Conservation (phyloP, 768 basidiomycete species). For the Boletus speciosus region DNA sequence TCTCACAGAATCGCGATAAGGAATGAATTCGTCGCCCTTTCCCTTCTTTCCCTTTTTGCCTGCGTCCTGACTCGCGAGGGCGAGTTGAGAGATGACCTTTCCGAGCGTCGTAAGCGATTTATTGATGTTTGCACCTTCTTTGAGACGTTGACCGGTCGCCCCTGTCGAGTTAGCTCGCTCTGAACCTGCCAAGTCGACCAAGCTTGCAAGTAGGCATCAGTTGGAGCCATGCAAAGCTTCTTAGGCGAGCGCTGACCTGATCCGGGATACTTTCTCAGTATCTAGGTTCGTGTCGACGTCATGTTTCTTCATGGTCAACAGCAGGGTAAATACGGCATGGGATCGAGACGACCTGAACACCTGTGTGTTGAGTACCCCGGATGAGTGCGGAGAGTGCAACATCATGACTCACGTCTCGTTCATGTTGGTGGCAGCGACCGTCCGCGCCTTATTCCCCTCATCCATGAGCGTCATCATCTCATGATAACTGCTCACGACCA, state of each 20-base stretch:
- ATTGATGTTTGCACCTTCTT: conserved; percentile 99
- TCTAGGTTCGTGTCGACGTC: conserved; percentile 83
- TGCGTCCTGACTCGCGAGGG: conserved; percentile 51
- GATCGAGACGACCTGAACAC: conserved; percentile 81
- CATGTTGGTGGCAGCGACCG: conserved; percentile 99
- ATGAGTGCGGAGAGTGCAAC: not conserved
- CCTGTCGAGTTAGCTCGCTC: conserved; percentile 98
- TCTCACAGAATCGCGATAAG: conserved; percentile 94
- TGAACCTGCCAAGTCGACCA: conserved; percentile 95
- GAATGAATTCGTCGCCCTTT: conserved; percentile 88
- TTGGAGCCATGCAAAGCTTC: not conserved
- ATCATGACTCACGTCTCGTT: conserved; percentile 83
- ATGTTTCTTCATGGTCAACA: conserved; percentile 88
- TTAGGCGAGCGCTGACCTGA: conserved; percentile 53
- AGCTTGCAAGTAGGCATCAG: conserved; percentile 39
- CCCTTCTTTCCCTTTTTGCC: conserved; percentile 87
- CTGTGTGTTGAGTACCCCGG: conserved; percentile 2
- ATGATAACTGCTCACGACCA: conserved; percentile 85
- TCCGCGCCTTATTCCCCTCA: conserved; percentile 97
- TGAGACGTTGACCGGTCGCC: conserved; percentile 91
- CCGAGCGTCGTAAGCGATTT: conserved; percentile 97
- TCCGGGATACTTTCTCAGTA: conserved; percentile 98
- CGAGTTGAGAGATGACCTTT: conserved; percentile 93
- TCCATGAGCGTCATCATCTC: conserved; percentile 99
- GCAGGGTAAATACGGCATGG: conserved; percentile 95